A percentile compares a stretch with the other conserved stretches of the same genome.
phyloP scores from a whole-genome alignment of 78 protist genomes.

The Mantamonas sphyraenae region DNA sequence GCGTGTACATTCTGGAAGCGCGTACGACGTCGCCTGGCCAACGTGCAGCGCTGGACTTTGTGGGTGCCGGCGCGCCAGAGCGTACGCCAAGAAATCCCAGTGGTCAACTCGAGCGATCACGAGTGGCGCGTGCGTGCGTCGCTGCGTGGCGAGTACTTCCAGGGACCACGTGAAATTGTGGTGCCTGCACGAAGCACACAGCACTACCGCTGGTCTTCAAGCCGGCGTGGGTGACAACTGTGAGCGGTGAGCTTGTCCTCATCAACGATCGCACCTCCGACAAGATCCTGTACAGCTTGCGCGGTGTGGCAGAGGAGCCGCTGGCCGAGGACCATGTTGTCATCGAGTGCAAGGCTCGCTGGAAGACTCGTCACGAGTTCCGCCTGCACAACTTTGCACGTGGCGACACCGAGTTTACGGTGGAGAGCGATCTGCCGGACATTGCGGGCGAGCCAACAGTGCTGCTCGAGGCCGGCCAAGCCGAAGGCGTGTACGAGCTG shows the following conservation, averaged over 20 bases:
- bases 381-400: not conserved
- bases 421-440: slow-evolving; percentile 13
- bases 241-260: slow-evolving; percentile 15
- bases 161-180: slow-evolving; percentile 27
- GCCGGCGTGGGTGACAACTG: slow-evolving; percentile 25
- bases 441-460: slow-evolving; percentile 33
- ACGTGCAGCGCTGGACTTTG: slow-evolving; percentile 19
- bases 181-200: slow-evolving; percentile 7
- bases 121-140: not conserved
- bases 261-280: slow-evolving; percentile 6
- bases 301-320: slow-evolving; percentile 43
- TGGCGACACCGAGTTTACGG: not conserved
- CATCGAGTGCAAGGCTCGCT: slow-evolving; percentile 27
- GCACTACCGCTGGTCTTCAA: slow-evolving; percentile 2
- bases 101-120: slow-evolving; percentile 5
- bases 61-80: slow-evolving; percentile 13
- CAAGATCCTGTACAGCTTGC: slow-evolving; percentile 19
- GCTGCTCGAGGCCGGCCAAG: not conserved
- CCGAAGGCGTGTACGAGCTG: not conserved
- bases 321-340: slow-evolving; percentile 38
- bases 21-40: not conserved
- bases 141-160: slow-evolving; percentile 33
- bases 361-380: not conserved
- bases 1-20: slow-evolving; percentile 17
- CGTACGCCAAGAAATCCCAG: slow-evolving; percentile 33